Evolutionary conservation across 495 filamentous ascomycete genomes (phyloP), one percentile per base, ranked within the genome.

Genomic region (Penicillium antarcticum): DNA sequence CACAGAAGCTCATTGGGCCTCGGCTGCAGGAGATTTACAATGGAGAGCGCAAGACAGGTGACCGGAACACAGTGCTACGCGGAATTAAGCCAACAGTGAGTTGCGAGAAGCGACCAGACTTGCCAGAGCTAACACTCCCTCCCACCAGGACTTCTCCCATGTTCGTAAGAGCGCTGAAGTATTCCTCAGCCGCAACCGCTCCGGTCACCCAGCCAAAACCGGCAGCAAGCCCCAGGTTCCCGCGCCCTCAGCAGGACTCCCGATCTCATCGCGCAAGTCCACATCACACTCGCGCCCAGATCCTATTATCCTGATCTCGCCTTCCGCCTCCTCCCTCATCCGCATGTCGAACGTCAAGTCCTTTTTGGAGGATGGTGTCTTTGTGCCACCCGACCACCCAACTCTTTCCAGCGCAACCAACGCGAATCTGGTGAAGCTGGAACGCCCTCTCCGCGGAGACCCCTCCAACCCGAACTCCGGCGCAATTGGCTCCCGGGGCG

Each of bases 231-330:
- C 56, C 43, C 62, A 65, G 24, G 62, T 62, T 18, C 75, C 62
- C 37, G 63, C 70, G n/a, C 73, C 70, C 5, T 75, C 73, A 12
- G 72, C 72, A 1, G 73, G 72, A 1, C 64, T 76, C 12, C 61
- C 71, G 2, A 56, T 70, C 42, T 51, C 62, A 26, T 68, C 70
- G 17, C 76, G 81, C 59, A 80, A 79, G 48, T 69, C 78, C 47
- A 68, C 80, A 11, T 69, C 78, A 45, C 68, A 69, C 63, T 79
- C 81, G 12, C 84, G 89, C 32, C 82, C 83, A 42, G 91, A 98
- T 63, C 95, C 95, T 17, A 99, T 99, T 70, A 96, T 99, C 72
- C 83, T 99, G 12, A 86, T 99, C 60, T 97, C 95, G 3, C 94
- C 95, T n/a, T 97, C 92, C 24, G 95, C 95, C 29, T 96, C 91